Conservation (phyloP, 176 grass and related monocot species). For the Triticum turgidum region DNA sequence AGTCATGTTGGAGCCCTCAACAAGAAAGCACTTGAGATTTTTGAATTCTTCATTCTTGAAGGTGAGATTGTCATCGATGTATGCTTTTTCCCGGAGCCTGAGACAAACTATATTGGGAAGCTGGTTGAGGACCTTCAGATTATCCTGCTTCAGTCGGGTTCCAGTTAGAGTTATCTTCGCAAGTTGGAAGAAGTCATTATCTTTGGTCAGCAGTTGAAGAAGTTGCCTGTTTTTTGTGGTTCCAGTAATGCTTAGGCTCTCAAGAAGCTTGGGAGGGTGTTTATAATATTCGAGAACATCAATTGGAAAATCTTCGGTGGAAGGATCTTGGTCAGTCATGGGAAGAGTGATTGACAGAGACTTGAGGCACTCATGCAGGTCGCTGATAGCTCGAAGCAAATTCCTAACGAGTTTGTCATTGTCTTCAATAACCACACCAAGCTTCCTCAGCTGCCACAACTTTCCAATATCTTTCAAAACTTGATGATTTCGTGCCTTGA, state of each 20-base stretch:
- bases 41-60: not conserved
- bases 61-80: not conserved
- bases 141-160: not conserved
- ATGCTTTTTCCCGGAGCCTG: not conserved
- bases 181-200: not conserved
- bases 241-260: slow-evolving; percentile 27
- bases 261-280: not conserved
- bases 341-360: not conserved
- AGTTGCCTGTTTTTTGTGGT: not conserved
- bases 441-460: not conserved
- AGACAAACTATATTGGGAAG: not conserved
- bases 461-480: not conserved
- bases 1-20: not conserved
- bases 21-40: not conserved
- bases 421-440: not conserved
- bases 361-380: not conserved
- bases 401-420: not conserved
- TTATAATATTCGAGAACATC: not conserved
- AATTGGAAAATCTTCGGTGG: not conserved
- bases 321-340: not conserved
- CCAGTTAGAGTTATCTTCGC: not conserved
- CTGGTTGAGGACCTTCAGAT: not conserved
- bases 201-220: not conserved
- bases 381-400: not conserved
- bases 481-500: not conserved